Percentiles rank a stretch among this genome's conserved stretches.
phyloP scores from a whole-genome alignment of 106 monocot species.

The Iris macrosiphon region DNA sequence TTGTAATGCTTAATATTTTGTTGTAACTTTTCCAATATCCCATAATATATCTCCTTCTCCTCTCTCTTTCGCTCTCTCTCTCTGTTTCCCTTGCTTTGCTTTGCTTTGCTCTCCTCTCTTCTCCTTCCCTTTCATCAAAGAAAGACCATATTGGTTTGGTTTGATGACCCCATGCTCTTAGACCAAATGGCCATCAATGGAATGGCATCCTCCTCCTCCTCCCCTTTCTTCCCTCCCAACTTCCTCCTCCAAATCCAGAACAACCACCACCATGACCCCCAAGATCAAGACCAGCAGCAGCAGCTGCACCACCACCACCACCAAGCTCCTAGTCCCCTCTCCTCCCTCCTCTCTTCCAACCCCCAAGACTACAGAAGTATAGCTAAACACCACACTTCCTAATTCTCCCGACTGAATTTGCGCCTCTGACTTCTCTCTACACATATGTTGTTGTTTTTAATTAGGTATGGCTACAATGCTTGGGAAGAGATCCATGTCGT shows the following conservation, averaged over 20 bases:
- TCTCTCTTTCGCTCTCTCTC: neutral
- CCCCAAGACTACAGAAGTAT: slow-evolving; percentile 54
- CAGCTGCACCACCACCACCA: neutral
- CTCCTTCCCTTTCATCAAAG: slow-evolving; percentile 7
- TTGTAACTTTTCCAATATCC: slow-evolving; percentile 7
- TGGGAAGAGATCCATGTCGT: slow-evolving; percentile 56
- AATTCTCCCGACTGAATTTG: no score
- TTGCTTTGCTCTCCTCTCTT: neutral
- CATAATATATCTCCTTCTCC: slow-evolving; percentile 10
- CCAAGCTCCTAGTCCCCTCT: slow-evolving; percentile 20
- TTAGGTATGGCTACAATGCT: slow-evolving; percentile 44
- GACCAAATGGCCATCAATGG: slow-evolving; percentile 55
- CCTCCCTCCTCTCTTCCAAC: slow-evolving; percentile 22
- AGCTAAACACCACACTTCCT: neutral
- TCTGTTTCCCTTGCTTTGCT: neutral
- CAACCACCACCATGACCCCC: slow-evolving; percentile 21
- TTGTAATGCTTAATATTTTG: neutral
- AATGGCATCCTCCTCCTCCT: slow-evolving; percentile 27
- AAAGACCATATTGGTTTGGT: slow-evolving; percentile 2
- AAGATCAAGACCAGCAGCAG: slow-evolving; percentile 2
- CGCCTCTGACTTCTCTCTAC: no score
- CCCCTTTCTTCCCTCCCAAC: slow-evolving; percentile 66
- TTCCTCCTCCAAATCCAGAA: slow-evolving; percentile 66
- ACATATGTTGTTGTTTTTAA: neutral
- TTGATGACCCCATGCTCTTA: slow-evolving; percentile 10